These are phyloP conservation scores for Penicillium rolfsii DNA, from an alignment of 2,329 filamentous ascomycete species.

Conservation along the genomic window DNA sequence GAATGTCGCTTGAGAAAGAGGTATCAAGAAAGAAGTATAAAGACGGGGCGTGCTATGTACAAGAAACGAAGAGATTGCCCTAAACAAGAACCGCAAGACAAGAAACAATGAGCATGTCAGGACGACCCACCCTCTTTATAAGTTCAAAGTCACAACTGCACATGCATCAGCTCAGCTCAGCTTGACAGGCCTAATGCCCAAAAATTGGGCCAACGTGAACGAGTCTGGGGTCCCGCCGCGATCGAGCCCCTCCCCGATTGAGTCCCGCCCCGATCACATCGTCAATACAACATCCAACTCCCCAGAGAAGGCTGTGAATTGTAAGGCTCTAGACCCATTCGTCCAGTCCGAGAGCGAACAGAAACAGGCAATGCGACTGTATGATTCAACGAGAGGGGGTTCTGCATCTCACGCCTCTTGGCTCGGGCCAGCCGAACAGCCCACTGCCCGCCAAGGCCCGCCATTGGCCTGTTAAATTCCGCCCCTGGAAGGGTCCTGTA, in stretches of 20 bases:
- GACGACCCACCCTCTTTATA: neutral
- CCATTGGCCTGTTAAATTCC: neutral
- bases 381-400: neutral
- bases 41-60: neutral
- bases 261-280: neutral
- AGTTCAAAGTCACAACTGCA: neutral
- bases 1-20: neutral
- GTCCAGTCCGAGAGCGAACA: neutral
- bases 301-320: too few relatives aligned
- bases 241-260: neutral
- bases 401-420: slow-evolving; percentile 3
- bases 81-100: neutral
- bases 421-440: neutral
- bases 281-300: neutral
- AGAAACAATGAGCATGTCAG: neutral
- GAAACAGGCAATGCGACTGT: neutral
- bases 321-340: neutral
- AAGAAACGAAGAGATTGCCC: neutral
- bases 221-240: neutral
- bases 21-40: neutral
- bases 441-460: neutral
- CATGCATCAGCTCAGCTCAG: slow-evolving; percentile 1
- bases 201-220: neutral
- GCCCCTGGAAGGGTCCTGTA: neutral
- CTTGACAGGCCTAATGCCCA: neutral